Evolutionary conservation across 2,329 filamentous ascomycete species (phyloP).

Genomic region (Pyricularia pennisetigena): DNA sequence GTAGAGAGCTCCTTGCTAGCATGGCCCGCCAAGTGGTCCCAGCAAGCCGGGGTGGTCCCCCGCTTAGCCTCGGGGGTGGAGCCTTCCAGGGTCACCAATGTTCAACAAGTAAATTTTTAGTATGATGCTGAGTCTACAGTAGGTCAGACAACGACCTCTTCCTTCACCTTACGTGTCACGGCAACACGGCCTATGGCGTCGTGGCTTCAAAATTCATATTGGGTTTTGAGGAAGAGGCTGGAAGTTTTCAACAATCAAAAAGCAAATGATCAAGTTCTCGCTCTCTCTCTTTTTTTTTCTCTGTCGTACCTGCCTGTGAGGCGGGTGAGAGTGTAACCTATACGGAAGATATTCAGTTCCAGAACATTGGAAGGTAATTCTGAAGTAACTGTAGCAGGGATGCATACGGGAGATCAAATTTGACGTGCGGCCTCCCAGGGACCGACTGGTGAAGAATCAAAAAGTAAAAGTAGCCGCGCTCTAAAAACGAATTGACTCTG

Average conservation of each 20-base stretch:
- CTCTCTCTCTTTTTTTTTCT: background rate
- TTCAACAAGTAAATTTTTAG: background rate
- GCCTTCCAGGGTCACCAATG: background rate
- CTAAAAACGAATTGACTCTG: too few relatives aligned
- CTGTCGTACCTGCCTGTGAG: background rate
- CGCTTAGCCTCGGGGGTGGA: background rate
- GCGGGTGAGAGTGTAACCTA: background rate
- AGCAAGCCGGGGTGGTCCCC: background rate
- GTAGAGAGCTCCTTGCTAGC: background rate
- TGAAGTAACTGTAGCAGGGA: background rate
- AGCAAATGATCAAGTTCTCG: background rate
- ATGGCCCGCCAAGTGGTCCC: background rate
- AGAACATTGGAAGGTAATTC: background rate
- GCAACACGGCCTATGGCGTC: background rate
- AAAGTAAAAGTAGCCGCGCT: too few relatives aligned
- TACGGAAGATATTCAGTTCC: background rate
- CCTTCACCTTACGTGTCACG: background rate
- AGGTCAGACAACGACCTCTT: background rate
- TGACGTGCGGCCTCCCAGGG: background rate
- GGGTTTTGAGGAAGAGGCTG: background rate
- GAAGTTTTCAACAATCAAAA: background rate
- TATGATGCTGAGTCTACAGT: background rate
- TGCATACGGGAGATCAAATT: background rate
- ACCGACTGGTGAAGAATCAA: background rate
- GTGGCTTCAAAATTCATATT: background rate